phyloP scores from a whole-genome alignment of 257 asterid species.

The Buddleja alternifolia region DNA sequence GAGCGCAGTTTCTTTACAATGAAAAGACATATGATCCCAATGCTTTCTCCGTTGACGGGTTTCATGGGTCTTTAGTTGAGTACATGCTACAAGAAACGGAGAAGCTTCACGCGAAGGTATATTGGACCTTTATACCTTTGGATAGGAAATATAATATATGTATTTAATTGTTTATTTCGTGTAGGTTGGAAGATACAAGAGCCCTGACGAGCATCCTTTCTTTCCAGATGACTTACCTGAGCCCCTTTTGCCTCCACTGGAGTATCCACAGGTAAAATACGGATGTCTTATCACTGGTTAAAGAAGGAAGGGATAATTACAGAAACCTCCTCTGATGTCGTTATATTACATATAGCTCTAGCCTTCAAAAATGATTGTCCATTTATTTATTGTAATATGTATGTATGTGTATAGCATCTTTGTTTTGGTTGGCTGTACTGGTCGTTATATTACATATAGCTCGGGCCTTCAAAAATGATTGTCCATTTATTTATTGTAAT shows the following conservation, averaged over 20 bases:
- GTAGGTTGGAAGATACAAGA: constrained; percentile 89
- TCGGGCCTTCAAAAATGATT: too few relatives aligned
- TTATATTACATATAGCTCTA: too few relatives aligned
- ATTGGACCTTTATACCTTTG: neutral
- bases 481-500: too few relatives aligned
- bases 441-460: too few relatives aligned
- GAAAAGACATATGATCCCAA: constrained; percentile 67
- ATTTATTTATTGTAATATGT: too few relatives aligned
- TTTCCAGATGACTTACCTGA: constrained; percentile 69
- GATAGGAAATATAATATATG: neutral
- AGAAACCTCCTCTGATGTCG: too few relatives aligned
- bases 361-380: too few relatives aligned
- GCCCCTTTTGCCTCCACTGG: constrained; percentile 79
- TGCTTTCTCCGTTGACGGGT: constrained; percentile 72
- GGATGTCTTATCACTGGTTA: neutral
- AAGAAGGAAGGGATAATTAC: too few relatives aligned
- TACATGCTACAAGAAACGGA: constrained; percentile 90
- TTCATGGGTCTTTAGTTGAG: constrained; percentile 79
- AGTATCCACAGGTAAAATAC: constrained; percentile 74
- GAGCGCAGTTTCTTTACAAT: constrained; percentile 87
- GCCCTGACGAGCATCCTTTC: constrained; percentile 97
- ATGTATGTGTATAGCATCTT: neutral
- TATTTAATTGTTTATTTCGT: constrained; percentile 11
- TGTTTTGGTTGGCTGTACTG: neutral
- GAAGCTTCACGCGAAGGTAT: constrained; percentile 88